phyloP scores from a whole-genome alignment of 2,329 filamentous ascomycete genomes.

The Arachnomyces sp. region DNA sequence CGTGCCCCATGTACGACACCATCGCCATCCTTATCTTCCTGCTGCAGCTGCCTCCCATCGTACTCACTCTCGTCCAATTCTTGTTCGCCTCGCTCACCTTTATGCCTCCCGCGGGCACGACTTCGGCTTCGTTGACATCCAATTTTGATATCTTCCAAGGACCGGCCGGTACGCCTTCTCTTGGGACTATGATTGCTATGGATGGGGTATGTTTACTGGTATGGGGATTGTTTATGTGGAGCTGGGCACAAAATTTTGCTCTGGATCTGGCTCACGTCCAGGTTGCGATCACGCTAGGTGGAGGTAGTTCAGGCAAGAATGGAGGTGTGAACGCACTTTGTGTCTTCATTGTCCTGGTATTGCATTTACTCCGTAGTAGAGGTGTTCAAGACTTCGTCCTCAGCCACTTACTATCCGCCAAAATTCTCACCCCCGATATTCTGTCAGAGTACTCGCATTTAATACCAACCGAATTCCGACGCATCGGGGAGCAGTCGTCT shows the following conservation, averaged over 20 bases:
- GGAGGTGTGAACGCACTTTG: conserved; percentile 39
- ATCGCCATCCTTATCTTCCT: conserved; percentile 94
- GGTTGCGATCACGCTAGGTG: conserved; percentile 82
- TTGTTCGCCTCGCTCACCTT: conserved; percentile 90
- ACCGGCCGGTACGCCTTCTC: conserved; percentile 73
- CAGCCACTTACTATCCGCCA: conserved; percentile 36
- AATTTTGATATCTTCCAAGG: conserved; percentile 88
- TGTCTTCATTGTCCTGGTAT: conserved; percentile 37
- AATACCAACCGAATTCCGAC: conserved; percentile 36
- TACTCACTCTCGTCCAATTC: conserved; percentile 81
- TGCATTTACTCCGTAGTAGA: conserved; percentile 39
- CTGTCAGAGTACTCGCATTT: conserved; percentile 36
- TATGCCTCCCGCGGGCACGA: conserved; percentile 71
- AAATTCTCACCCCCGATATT: conserved; percentile 35
- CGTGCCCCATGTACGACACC: conserved; percentile 86
- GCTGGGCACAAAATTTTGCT: conserved; percentile 76
- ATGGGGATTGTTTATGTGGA: conserved; percentile 76
- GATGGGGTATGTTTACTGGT: conserved; percentile 74
- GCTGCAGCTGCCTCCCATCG: conserved; percentile 80
- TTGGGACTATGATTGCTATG: conserved; percentile 75
- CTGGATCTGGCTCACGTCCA: conserved; percentile 87
- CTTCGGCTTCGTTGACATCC: conserved; percentile 65
- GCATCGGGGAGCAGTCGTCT: conserved; percentile 23
- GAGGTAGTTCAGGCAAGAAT: conserved; percentile 52
- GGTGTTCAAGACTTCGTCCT: conserved; percentile 44